A percentile compares a stretch with the other conserved stretches of the same genome.
These are phyloP conservation scores for Oryza nivara DNA, from an alignment of 176 grass and related monocot species.

Conservation along the genomic window DNA sequence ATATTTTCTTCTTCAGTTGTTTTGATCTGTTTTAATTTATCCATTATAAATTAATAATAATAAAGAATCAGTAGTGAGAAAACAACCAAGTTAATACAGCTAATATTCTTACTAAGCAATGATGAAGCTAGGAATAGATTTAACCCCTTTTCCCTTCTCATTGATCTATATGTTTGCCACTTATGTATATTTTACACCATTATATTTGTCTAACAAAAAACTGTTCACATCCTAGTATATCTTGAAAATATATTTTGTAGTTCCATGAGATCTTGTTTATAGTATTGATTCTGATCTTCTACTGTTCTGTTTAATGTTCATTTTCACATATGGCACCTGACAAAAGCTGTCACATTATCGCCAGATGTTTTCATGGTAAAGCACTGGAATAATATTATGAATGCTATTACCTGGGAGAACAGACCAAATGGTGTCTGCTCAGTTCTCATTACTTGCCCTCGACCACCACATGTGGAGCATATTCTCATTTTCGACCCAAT, in stretches of 20 bases:
- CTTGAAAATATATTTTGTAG: neutral
- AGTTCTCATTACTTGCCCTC: slow-evolving; percentile 97
- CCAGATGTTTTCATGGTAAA: slow-evolving; percentile 6
- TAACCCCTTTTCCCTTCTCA: slow-evolving; percentile 12
- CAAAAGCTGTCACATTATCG: neutral
- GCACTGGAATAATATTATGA: neutral
- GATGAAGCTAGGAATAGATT: neutral
- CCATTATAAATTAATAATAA: neutral
- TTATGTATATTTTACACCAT: neutral
- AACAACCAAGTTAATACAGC: neutral
- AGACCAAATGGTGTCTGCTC: slow-evolving; percentile 98
- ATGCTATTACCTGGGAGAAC: slow-evolving; percentile 86
- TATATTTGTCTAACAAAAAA: neutral
- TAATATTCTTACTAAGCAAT: neutral
- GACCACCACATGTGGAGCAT: slow-evolving; percentile 92
- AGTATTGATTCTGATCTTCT: slow-evolving; percentile 1
- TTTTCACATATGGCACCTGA: neutral
- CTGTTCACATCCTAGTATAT: neutral
- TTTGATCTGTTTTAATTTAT: neutral
- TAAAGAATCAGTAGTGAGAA: neutral
- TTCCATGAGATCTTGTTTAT: neutral
- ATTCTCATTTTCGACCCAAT: slow-evolving; percentile 84
- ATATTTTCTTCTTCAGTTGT: slow-evolving; percentile 9
- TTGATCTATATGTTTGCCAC: neutral
- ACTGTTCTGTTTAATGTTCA: neutral